A percentile compares a stretch with the other conserved stretches of the same genome.
phyloP scores from a whole-genome alignment of 2,329 filamentous ascomycete genomes.

The Aureobasidium sp. region DNA sequence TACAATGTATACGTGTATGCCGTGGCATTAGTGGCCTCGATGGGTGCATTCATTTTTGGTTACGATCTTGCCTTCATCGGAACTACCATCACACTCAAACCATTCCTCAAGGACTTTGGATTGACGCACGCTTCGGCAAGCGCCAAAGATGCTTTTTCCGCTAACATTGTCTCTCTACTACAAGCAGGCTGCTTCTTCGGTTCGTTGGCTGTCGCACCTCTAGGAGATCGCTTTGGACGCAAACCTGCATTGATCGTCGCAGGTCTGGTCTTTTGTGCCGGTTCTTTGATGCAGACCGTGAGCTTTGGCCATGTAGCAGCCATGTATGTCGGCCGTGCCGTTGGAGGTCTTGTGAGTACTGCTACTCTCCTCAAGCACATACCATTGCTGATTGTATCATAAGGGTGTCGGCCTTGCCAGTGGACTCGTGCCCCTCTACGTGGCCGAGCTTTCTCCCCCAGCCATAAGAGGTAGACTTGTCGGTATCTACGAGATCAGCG shows the following conservation, averaged over 20 bases:
- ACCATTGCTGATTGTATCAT: neutral
- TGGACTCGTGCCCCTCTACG: slow-evolving; percentile 30
- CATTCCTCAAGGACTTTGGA: slow-evolving; percentile 19
- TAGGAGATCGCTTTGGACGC: slow-evolving; percentile 17
- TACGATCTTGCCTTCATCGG: slow-evolving; percentile 21
- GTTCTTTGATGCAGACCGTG: slow-evolving; percentile 33
- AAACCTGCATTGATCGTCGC: slow-evolving; percentile 15
- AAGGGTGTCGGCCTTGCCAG: slow-evolving; percentile 26
- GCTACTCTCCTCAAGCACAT: neutral
- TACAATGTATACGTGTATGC: slow-evolving; percentile 19
- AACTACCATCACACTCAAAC: slow-evolving; percentile 19
- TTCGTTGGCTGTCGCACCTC: slow-evolving; percentile 13
- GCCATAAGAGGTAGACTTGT: slow-evolving; percentile 30
- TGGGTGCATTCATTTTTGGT: slow-evolving; percentile 20
- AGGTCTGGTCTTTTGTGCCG: slow-evolving; percentile 16
- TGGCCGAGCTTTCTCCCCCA: slow-evolving; percentile 28
- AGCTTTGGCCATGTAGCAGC: slow-evolving; percentile 41
- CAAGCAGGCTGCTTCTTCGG: slow-evolving; percentile 20
- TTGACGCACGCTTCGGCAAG: slow-evolving; percentile 13
- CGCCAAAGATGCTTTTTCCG: slow-evolving; percentile 16
- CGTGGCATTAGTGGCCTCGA: slow-evolving; percentile 18
- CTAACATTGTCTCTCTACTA: slow-evolving; percentile 19
- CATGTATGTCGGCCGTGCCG: slow-evolving; percentile 31
- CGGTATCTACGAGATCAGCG: slow-evolving; percentile 28
- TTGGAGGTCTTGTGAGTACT: slow-evolving; percentile 18